Base-by-base conservation (phyloP, 192 early-diverging fungal species). In the Kickxella alabastrina region DNA sequence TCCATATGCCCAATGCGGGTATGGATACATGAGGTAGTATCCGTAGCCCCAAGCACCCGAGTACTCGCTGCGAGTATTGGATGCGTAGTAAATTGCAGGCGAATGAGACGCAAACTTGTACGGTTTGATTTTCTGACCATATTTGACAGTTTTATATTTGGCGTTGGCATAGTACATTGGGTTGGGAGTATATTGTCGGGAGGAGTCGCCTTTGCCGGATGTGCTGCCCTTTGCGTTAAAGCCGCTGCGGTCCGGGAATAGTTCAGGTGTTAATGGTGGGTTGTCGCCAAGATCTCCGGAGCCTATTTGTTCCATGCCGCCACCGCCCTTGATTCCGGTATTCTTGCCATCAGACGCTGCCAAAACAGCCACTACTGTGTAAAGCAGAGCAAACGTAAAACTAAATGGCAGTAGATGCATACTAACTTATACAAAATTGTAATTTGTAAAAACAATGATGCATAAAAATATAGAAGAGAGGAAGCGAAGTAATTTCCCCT, bases 1-100 rank as follows among this genome's bases (percentile, higher is more conserved):
- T 9, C 62, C 70, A 31, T 73, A 73, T 15, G 70, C 70, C 70
- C 69, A 73, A 26, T 37, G 62, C 10, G 69, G 69, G 21, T 73
- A 73, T 10, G 69, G 69, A 32, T 54, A 73, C 10, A 73, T 47
- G 0, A 62, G 62, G 28, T 73, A 73, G 24, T 49, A 73, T 8
- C 69, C 69, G 36, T 73, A 35, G n/a, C n/a, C n/a, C n/a, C n/a
- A n/a, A n/a, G n/a, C n/a, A n/a, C n/a, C n/a, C n/a, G n/a, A n/a
- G n/a, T 73, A 73, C 27, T 29, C 14, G 14, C 25, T 29, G 17
- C 69, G 52, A 15, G 44, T 29, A 3, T 53, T 22, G n/a, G 63
- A 44, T 1, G 63, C 62, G 22, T 74, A 74, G 58, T 74, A 74
- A 18, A 54, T 17, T 1, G 54, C 22, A 10, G 70, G 70, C 36